Percentiles rank a stretch among this genome's conserved stretches.
phyloP scores from a whole-genome alignment of 2,329 filamentous ascomycete species.

The Pseudogymnoascus sp. region DNA sequence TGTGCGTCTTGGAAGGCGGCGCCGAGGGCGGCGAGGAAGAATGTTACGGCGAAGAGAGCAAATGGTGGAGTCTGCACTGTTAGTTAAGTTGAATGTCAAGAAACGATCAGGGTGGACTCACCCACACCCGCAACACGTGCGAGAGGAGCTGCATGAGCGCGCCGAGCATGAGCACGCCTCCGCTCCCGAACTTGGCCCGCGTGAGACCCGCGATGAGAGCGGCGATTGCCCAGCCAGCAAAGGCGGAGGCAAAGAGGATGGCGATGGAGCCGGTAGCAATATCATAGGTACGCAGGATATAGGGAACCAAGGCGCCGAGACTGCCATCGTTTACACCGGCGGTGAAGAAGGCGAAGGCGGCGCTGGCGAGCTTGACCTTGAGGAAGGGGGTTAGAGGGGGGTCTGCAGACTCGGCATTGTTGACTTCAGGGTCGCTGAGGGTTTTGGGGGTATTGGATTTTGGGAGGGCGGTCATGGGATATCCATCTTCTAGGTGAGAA shows the following conservation, averaged over 20 bases:
- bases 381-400: not conserved
- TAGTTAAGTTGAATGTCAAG: not conserved
- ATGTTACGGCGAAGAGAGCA: slow-evolving; percentile 47
- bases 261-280: slow-evolving; percentile 46
- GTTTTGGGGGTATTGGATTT: not conserved
- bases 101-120: not conserved
- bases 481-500: not conserved
- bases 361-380: slow-evolving; percentile 43
- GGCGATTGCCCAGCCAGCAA: slow-evolving; percentile 52
- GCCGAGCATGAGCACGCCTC: slow-evolving; percentile 49
- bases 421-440: not conserved
- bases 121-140: slow-evolving; percentile 48
- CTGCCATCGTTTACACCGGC: slow-evolving; percentile 59
- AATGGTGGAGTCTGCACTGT: slow-evolving; percentile 41
- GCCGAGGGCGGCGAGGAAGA: slow-evolving; percentile 50
- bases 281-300: slow-evolving; percentile 50
- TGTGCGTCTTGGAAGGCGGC: slow-evolving; percentile 59
- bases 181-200: slow-evolving; percentile 45
- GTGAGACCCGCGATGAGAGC: slow-evolving; percentile 50
- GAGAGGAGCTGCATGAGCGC: slow-evolving; percentile 47
- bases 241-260: slow-evolving; percentile 47
- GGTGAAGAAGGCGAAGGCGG: slow-evolving; percentile 57
- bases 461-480: not conserved
- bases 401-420: not conserved
- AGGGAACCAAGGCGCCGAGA: slow-evolving; percentile 55